Evolutionary conservation across 2,329 filamentous ascomycete genomes (phyloP).

Genomic region (Stenocarpella maydis): DNA sequence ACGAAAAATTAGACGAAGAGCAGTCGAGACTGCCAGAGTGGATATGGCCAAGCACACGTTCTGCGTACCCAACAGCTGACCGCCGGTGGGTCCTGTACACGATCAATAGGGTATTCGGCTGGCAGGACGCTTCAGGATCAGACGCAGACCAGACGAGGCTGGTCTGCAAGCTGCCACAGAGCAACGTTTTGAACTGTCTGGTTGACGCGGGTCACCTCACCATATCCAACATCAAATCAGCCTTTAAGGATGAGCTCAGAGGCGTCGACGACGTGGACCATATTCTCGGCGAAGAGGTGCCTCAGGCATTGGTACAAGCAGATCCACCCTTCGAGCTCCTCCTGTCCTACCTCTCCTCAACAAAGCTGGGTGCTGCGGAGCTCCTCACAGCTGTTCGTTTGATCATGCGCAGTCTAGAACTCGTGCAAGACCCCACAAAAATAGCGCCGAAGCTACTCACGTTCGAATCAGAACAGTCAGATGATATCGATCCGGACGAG

Average conservation of each 20-base stretch:
- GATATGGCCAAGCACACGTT: conserved; percentile 55
- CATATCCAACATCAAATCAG: conserved; percentile 64
- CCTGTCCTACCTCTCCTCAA: conserved; percentile 70
- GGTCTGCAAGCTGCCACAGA: conserved; percentile 56
- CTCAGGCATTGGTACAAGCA: conserved; percentile 68
- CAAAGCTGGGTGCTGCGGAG: conserved; percentile 71
- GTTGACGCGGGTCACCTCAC: conserved; percentile 68
- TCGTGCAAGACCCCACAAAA: conserved; percentile 56
- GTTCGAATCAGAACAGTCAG: conserved; percentile 36
- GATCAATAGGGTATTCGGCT: conserved; percentile 68
- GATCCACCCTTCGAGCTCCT: conserved; percentile 75
- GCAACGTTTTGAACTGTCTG: conserved; percentile 66
- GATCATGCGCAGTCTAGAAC: conserved; percentile 74
- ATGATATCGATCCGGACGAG: conserved; percentile 42
- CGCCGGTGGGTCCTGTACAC: conserved; percentile 71
- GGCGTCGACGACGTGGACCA: conserved; percentile 53
- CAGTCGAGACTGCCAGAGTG: conserved; percentile 53
- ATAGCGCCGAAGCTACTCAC: conserved; percentile 36
- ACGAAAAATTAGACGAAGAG: conserved; percentile 28
- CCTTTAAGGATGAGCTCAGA: conserved; percentile 59
- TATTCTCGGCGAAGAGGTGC: conserved; percentile 67
- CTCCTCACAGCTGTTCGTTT: conserved; percentile 71
- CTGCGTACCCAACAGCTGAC: conserved; percentile 64
- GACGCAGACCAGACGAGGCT: conserved; percentile 52
- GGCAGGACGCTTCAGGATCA: conserved; percentile 55